phyloP scores from a whole-genome alignment of 2,329 filamentous ascomycete species.

The Trichoderma koningiopsis region DNA sequence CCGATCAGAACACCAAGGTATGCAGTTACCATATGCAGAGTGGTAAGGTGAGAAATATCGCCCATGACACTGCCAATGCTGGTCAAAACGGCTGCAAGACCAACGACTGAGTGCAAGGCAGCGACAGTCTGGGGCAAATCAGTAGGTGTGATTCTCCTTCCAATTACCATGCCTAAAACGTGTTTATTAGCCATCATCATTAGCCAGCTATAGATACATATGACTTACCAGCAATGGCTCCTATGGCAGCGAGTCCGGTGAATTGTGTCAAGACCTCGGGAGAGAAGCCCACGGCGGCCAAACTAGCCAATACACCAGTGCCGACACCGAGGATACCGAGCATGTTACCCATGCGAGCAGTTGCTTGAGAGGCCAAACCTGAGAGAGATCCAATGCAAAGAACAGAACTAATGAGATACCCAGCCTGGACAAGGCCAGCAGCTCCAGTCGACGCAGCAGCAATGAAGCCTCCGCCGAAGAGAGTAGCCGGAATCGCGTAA shows the following conservation, averaged over 20 bases:
- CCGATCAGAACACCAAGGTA: constrained; percentile 85
- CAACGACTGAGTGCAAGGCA: constrained; percentile 86
- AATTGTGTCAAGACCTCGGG: constrained; percentile 80
- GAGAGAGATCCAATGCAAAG: constrained; percentile 85
- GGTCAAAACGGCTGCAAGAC: constrained; percentile 83
- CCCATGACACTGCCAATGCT: constrained; percentile 85
- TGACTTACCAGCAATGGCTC: constrained; percentile 60
- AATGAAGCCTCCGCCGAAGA: constrained; percentile 81
- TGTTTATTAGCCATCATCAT: constrained; percentile 6
- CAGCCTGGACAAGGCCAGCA: constrained; percentile 81
- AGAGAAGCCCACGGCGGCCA: constrained; percentile 79
- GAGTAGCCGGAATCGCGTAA: constrained; percentile 72
- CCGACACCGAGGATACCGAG: constrained; percentile 84
- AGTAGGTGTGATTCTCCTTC: constrained; percentile 83
- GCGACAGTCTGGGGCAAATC: constrained; percentile 88
- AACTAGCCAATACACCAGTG: constrained; percentile 78
- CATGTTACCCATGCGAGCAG: constrained; percentile 81
- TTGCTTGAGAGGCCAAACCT: constrained; percentile 77
- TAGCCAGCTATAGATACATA: neutral
- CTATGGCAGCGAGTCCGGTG: constrained; percentile 71
- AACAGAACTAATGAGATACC: constrained; percentile 81
- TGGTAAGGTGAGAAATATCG: constrained; percentile 69
- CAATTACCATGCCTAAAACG: constrained; percentile 67
- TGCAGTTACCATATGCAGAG: constrained; percentile 80
- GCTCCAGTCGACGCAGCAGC: constrained; percentile 80